Conservation (phyloP, 2,329 filamentous ascomycete species). For the Whalleya microplaca region DNA sequence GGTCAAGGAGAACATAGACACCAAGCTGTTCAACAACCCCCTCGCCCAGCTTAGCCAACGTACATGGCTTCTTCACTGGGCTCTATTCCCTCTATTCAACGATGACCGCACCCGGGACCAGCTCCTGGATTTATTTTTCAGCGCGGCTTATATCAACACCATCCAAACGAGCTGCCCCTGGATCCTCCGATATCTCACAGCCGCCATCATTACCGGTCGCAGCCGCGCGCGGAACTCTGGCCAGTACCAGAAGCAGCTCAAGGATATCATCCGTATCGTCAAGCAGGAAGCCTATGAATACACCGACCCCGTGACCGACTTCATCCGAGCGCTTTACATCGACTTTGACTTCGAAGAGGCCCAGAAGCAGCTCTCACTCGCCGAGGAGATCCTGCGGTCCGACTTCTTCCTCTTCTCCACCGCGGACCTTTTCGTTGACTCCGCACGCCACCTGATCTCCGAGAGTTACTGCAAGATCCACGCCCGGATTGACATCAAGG, state of each 20-base stretch:
- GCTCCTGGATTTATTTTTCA: conserved; percentile 96
- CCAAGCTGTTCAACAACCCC: conserved; percentile 93
- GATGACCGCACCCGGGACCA: conserved; percentile 87
- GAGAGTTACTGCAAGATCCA: conserved; percentile 99
- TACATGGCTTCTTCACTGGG: conserved; percentile 98
- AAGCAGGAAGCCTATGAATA: conserved; percentile 99
- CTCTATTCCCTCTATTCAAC: conserved; percentile 99
- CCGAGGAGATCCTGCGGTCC: conserved; percentile 86
- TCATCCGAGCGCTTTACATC: conserved; percentile 94
- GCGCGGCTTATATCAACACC: conserved; percentile 96
- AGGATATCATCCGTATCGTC: conserved; percentile 94
- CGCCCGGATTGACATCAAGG: conserved; percentile 96
- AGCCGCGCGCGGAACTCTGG: conserved; percentile 79
- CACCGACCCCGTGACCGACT: conserved; percentile 91
- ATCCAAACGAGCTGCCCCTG: conserved; percentile 98
- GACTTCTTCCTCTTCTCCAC: conserved; percentile 94
- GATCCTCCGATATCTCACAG: conserved; percentile 92
- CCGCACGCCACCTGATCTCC: conserved; percentile 93
- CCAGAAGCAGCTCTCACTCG: conserved; percentile 81
- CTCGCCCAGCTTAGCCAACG: conserved; percentile 94
- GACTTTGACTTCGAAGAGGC: conserved; percentile 97
- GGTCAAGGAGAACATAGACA: conserved; percentile 90
- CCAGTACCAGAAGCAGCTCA: conserved; percentile 96
- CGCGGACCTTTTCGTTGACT: conserved; percentile 88
- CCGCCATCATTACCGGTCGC: conserved; percentile 93